Base-by-base conservation (phyloP, 495 filamentous ascomycete species). In the Massariosphaeria phaeospora region DNA sequence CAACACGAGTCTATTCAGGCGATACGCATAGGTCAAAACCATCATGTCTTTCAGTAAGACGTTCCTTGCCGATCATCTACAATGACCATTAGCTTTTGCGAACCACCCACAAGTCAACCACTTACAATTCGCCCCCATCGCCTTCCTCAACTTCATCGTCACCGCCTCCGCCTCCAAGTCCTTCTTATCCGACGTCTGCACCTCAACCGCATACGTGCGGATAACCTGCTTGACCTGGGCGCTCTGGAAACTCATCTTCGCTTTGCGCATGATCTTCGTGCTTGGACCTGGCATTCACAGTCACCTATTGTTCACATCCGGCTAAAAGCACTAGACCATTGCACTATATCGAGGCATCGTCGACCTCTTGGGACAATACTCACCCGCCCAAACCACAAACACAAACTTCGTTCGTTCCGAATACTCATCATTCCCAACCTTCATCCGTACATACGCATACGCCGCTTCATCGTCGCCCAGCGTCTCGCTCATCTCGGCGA, bases 361-460 rank as follows among this genome's bases (percentile, higher is more conserved):
- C 48, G 5, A 20, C 4, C 29, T 5, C 12, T 18, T 30, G 15
- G n/a, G 20, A 46, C 2, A 18, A 43, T 30, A 59, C 61, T 73
- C 67, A 51, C 79, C 79, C 60, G 79, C 79, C 78, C 78, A 82
- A 31, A 80, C 71, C 20, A 82, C 66, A 12, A 82, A 61, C 5
- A 70, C 72, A 58, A 82, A 82, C 67, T 82, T 82, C 57, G 80
- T 73, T n/a, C 79, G 69, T 67, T 70, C 77, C 63, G 65, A 70
- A 68, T 82, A 78, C 44, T 73, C 74, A 62, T 82, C 79, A 69
- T 81, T 80, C 43, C 76, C 77, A 61, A 81, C 77, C 65, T 80
- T 77, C 63, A 82, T 65, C 8, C 79, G 72, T 48, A 71, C 74
- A 33, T 58, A 82, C n/a, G 68, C 79, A 67, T 79, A 82, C 49